Conservation (phyloP, 2,329 filamentous ascomycete species). For the Claviceps spartinae region DNA sequence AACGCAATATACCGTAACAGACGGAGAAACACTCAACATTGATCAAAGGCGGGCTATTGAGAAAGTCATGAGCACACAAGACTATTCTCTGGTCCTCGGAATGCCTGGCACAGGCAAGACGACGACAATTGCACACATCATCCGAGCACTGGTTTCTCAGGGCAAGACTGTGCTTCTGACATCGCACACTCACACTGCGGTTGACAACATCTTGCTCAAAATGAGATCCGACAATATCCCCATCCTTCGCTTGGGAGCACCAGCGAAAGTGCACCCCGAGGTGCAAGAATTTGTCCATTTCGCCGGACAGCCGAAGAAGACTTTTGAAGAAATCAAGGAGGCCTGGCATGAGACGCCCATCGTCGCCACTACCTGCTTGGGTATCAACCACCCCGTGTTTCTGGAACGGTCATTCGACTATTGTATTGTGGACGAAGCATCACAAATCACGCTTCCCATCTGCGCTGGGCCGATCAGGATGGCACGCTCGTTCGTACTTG, state of each 20-base stretch:
- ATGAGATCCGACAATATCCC: constrained; percentile 65
- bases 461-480: constrained; percentile 89
- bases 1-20: constrained; percentile 49
- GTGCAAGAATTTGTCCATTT: constrained; percentile 76
- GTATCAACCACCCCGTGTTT: constrained; percentile 81
- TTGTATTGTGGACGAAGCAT: constrained; percentile 96
- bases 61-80: constrained; percentile 89
- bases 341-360: constrained; percentile 78
- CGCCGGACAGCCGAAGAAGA: constrained; percentile 57
- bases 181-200: constrained; percentile 92
- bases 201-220: constrained; percentile 95
- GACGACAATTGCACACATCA: constrained; percentile 95
- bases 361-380: constrained; percentile 88
- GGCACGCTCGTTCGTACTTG: constrained; percentile 83
- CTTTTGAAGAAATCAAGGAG: constrained; percentile 69
- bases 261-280: constrained; percentile 76
- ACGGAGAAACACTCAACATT: constrained; percentile 59
- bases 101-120: constrained; percentile 99
- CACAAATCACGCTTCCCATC: constrained; percentile 90
- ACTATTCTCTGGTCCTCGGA: constrained; percentile 92
- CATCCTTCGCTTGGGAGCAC: constrained; percentile 72
- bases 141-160: constrained; percentile 73
- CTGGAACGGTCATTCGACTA: constrained; percentile 86
- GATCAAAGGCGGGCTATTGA: constrained; percentile 79
- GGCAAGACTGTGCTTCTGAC: constrained; percentile 88